phyloP scores from a whole-genome alignment of 306 rosid genomes.

The Cajanus cajan region DNA sequence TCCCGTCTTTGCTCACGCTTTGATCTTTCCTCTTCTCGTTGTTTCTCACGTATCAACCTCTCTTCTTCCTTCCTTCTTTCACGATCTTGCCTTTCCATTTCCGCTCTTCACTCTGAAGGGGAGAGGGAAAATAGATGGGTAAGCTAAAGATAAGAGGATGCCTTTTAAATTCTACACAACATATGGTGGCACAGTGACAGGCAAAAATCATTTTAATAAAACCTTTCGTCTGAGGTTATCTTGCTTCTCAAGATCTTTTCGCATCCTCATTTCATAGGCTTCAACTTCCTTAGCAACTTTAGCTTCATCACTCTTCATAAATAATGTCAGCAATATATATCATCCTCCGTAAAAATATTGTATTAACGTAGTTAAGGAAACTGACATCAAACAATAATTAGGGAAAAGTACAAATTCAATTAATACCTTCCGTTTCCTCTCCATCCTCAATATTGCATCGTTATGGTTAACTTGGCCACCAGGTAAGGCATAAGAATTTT shows the following conservation, averaged over 20 bases:
- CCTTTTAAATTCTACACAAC: background rate
- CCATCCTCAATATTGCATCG: slow-evolving; percentile 56
- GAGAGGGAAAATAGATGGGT: slow-evolving; percentile 19
- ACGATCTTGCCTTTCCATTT: slow-evolving; percentile 86
- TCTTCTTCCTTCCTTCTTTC: slow-evolving; percentile 98
- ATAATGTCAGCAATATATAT: slow-evolving; percentile 12
- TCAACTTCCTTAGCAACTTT: slow-evolving; percentile 73
- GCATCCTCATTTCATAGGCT: slow-evolving; percentile 76
- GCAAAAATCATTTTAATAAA: slow-evolving; percentile 21
- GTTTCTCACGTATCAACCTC: slow-evolving; percentile 88
- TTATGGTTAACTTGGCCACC: slow-evolving; percentile 54
- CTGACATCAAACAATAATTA: slow-evolving; percentile 16
- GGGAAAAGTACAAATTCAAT: background rate
- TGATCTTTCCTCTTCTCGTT: slow-evolving; percentile 81
- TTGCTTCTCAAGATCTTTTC: slow-evolving; percentile 93
- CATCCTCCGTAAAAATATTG: slow-evolving; percentile 15
- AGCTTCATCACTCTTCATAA: slow-evolving; percentile 72
- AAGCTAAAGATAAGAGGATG: slow-evolving; percentile 12
- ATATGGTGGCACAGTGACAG: background rate
- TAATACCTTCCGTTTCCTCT: slow-evolving; percentile 82
- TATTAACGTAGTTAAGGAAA: slow-evolving; percentile 2
- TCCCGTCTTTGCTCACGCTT: slow-evolving; percentile 91
- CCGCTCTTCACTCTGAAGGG: slow-evolving; percentile 76
- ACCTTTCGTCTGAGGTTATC: slow-evolving; percentile 92
- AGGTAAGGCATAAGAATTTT: slow-evolving; percentile 50